phyloP scores from a whole-genome alignment of 2,329 filamentous ascomycete species.

The Sclerotinia nivalis region DNA sequence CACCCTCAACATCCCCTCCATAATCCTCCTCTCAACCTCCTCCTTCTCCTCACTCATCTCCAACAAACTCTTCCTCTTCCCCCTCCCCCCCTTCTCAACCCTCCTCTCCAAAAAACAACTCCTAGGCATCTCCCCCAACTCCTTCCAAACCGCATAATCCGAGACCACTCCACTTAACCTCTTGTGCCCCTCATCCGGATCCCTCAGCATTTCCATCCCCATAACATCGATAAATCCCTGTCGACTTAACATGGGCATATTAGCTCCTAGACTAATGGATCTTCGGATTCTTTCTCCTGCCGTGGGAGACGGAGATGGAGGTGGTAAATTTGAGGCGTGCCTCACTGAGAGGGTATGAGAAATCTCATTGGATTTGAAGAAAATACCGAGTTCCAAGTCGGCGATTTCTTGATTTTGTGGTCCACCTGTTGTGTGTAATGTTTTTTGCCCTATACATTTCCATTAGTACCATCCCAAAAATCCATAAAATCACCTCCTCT shows the following conservation, averaged over 20 bases:
- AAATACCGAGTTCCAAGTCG: slow-evolving; percentile 34
- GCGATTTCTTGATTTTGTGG: slow-evolving; percentile 32
- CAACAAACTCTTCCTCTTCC: slow-evolving; percentile 21
- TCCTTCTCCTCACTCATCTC: slow-evolving; percentile 24
- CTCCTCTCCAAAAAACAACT: slow-evolving; percentile 28
- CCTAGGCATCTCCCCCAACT: slow-evolving; percentile 31
- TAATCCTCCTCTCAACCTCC: slow-evolving; percentile 13
- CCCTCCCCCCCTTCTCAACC: neutral
- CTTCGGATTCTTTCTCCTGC: slow-evolving; percentile 26
- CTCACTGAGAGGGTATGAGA: slow-evolving; percentile 28
- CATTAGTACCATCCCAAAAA: neutral
- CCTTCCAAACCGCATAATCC: slow-evolving; percentile 33
- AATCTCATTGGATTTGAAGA: slow-evolving; percentile 30
- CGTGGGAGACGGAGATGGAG: slow-evolving; percentile 23
- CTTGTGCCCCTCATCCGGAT: slow-evolving; percentile 27
- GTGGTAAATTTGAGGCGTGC: neutral
- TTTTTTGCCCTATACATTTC: slow-evolving; percentile 30
- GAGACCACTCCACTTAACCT: slow-evolving; percentile 27
- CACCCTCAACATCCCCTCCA: slow-evolving; percentile 13
- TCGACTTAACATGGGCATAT: slow-evolving; percentile 52
- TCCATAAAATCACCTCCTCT: too few relatives aligned
- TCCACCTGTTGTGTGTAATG: slow-evolving; percentile 25
- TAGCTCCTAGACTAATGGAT: slow-evolving; percentile 30
- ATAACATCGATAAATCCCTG: slow-evolving; percentile 60
- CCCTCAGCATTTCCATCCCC: slow-evolving; percentile 30